Evolutionary conservation across 352 stramenopile genomes (phyloP).

Genomic region (Achlya hypogyna): DNA sequence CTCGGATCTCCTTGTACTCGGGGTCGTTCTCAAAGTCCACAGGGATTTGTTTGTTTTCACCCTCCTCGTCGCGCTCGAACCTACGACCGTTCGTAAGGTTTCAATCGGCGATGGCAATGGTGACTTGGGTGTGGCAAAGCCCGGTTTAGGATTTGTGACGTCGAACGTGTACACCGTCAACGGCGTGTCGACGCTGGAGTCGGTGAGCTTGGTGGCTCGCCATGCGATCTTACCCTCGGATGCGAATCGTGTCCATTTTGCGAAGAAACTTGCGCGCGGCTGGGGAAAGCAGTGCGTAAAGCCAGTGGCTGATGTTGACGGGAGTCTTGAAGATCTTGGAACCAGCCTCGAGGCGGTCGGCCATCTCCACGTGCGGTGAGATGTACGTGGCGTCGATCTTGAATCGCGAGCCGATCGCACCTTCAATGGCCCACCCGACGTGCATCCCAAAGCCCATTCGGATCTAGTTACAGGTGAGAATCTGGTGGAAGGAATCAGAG

Average conservation of each 20-base stretch:
- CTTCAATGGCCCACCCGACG: constrained; percentile 88
- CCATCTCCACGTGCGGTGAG: constrained; percentile 90
- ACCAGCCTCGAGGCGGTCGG: constrained; percentile 89
- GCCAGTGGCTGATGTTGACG: constrained; percentile 83
- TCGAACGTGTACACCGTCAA: constrained; percentile 84
- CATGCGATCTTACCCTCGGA: constrained; percentile 29
- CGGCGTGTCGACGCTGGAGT: constrained; percentile 55
- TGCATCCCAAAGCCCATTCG: constrained; percentile 83
- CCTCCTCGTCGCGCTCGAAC: constrained; percentile 28
- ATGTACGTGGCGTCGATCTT: constrained; percentile 92
- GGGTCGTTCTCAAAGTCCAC: constrained; percentile 79
- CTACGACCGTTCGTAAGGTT: not conserved
- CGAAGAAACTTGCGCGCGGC: constrained; percentile 58
- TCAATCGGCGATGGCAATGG: not conserved
- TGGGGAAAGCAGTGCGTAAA: constrained; percentile 61
- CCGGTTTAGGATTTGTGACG: constrained; percentile 66
- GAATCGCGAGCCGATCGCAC: constrained; percentile 64
- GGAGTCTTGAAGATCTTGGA: constrained; percentile 89
- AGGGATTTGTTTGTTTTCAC: constrained; percentile 44
- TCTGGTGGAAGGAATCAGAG: no score
- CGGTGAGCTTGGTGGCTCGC: not conserved
- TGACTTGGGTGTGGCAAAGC: constrained; percentile 64
- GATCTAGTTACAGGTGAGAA: no score
- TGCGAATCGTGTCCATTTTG: constrained; percentile 78
- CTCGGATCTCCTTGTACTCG: constrained; percentile 76